Base-by-base conservation (phyloP, 805 yeast genomes). In the Jamesozyma jinghongensis region DNA sequence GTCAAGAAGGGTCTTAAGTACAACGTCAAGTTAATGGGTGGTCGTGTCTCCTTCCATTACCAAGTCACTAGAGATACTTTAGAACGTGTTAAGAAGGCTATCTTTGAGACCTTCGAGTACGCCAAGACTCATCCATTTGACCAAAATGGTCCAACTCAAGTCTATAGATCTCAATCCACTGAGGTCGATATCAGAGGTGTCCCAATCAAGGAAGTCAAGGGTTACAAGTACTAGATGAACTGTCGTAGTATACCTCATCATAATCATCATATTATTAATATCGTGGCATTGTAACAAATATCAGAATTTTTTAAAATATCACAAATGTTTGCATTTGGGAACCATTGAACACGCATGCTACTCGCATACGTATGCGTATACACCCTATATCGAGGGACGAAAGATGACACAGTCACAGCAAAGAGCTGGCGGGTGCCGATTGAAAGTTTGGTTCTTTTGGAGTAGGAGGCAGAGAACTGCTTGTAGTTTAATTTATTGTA, bases 11-110 rank as follows among this genome's bases (percentile, higher is more conserved):
- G 81, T 44, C 59, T 67, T 34, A 75, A 81, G 52, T 67, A 77
- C 54, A 74, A 75, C 37, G 70, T 88, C 42, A 78, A 73, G 50
- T 62, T 81, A 30, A 71, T 73, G 73, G 86, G 87, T 38, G 79
- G 78, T 39, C 74, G 96, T 55, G 63, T 88, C 35, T 85, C 94
- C 1, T 81, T 87, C 70, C 95, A 85, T 51, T 78, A 76, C 60
- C 87, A 80, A 62, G 73, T 69, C 42, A 61, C 76, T 18, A 65
- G 66, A 20, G 75, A 70, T 34, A 70, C 81, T 22, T 60, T 80
- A 36, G 81, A 75, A 40, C 67, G 65, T 36, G 67, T 82, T 37
- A 81, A 80, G 52, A 57, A 67, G 35, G 80, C 80, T 2, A 62
- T 83, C 16, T 52, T 66, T 28, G 86, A 81, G 55, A 68, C 81